Conservation (phyloP, 306 rosid species). For the Quercus robur region DNA sequence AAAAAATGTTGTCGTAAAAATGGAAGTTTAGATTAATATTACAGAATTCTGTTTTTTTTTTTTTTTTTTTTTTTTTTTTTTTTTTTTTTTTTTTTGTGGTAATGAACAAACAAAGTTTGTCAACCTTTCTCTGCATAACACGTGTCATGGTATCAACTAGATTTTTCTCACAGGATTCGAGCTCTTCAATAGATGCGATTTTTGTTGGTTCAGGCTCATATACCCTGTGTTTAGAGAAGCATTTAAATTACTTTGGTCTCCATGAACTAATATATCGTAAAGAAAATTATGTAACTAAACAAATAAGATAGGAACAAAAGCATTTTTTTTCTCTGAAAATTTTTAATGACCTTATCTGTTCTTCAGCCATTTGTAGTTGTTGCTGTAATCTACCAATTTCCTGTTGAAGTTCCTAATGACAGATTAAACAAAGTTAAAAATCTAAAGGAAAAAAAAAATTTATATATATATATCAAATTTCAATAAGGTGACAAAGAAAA, state of each 20-base stretch:
- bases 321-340: not conserved
- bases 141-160: constrained; percentile 57
- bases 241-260: not conserved
- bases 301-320: not conserved
- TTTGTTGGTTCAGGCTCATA: constrained; percentile 69
- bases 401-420: constrained; percentile 63
- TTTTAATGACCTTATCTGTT: constrained; percentile 61
- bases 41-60: no score
- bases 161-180: constrained; percentile 61
- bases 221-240: constrained; percentile 29
- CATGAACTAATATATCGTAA: not conserved
- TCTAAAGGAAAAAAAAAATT: not conserved
- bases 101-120: not conserved
- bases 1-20: not conserved
- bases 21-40: not conserved
- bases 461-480: not conserved
- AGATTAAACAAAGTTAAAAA: not conserved
- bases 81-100: no score
- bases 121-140: constrained; percentile 80
- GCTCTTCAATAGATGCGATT: constrained; percentile 58
- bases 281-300: not conserved
- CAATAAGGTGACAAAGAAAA: not conserved
- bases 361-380: constrained; percentile 75
- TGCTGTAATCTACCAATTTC: constrained; percentile 66
- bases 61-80: not conserved